Conservation (phyloP, 495 filamentous ascomycete genomes). For the Neurospora sp. region DNA sequence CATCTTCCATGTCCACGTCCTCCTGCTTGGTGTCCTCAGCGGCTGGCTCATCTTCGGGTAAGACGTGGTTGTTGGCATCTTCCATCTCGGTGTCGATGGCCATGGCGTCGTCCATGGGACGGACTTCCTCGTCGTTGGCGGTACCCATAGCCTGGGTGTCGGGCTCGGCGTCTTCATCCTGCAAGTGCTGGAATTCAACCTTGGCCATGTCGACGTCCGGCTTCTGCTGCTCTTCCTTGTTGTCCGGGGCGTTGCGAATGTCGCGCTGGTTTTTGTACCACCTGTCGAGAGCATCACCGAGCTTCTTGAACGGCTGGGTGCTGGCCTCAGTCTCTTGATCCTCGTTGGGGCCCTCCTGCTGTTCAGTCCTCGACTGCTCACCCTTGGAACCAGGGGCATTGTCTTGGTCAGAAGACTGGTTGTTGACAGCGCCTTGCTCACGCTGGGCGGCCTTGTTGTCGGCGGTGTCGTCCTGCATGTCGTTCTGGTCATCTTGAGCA, state of each 20-base stretch:
- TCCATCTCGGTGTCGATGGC: slow-evolving; percentile 65
- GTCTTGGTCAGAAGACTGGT: slow-evolving; percentile 39
- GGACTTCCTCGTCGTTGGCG: slow-evolving; percentile 76
- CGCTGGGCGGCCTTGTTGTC: slow-evolving; percentile 36
- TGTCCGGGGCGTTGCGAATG: slow-evolving; percentile 58
- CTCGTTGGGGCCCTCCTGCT: slow-evolving; percentile 40
- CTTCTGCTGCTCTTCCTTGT: slow-evolving; percentile 42
- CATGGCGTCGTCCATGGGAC: slow-evolving; percentile 72
- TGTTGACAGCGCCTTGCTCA: slow-evolving; percentile 38
- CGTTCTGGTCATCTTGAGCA: slow-evolving; percentile 41
- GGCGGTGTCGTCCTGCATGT: slow-evolving; percentile 30
- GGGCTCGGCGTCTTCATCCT: slow-evolving; percentile 63
- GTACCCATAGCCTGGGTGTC: slow-evolving; percentile 88
- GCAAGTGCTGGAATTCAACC: slow-evolving; percentile 79
- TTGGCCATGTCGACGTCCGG: slow-evolving; percentile 39
- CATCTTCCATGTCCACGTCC: slow-evolving; percentile 32
- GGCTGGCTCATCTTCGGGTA: slow-evolving; percentile 48
- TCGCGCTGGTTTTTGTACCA: slow-evolving; percentile 81
- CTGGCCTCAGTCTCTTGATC: slow-evolving; percentile 28
- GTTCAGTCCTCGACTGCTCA: slow-evolving; percentile 38
- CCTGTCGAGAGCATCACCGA: slow-evolving; percentile 85
- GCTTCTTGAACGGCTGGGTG: slow-evolving; percentile 72
- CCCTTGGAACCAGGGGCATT: slow-evolving; percentile 41
- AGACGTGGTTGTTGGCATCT: slow-evolving; percentile 40
- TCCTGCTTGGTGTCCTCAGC: slow-evolving; percentile 28